A percentile compares a stretch with the other conserved stretches of the same genome.
These are phyloP conservation scores for Petasospora fabianii DNA, from an alignment of 1,139 yeast species.

Conservation along the genomic window DNA sequence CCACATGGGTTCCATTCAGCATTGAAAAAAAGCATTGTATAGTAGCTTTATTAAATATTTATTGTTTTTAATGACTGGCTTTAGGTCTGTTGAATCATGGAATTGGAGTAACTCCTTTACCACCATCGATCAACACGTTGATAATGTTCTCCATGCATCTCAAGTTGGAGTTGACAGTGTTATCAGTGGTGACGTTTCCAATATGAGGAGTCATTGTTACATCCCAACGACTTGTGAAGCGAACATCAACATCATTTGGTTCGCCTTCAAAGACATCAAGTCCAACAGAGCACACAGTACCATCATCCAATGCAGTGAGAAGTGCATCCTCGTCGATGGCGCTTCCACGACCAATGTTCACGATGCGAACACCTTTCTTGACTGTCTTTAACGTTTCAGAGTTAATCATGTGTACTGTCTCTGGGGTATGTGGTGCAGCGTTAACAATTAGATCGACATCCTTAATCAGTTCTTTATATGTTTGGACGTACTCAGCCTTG, in stretches of 20 bases:
- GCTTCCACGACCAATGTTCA: conserved; percentile 79
- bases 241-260: conserved; percentile 50
- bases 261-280: conserved; percentile 77
- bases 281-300: conserved; percentile 73
- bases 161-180: conserved; percentile 19
- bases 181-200: conserved; percentile 37
- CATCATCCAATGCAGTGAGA: conserved; percentile 60
- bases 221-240: conserved; percentile 55
- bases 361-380: conserved; percentile 59
- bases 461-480: conserved; percentile 37
- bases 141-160: conserved; percentile 24
- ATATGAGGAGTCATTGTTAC: conserved; percentile 75
- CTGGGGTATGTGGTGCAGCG: conserved; percentile 63
- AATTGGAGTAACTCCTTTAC: conserved; percentile 20
- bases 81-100: conserved; percentile 3
- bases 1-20: too few relatives aligned
- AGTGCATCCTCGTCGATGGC: conserved; percentile 73
- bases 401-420: conserved; percentile 56
- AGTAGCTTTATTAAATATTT: too few relatives aligned
- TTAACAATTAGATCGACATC: conserved; percentile 57
- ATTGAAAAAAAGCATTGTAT: too few relatives aligned
- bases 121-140: conserved; percentile 22
- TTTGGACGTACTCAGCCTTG: conserved; percentile 41
- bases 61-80: too few relatives aligned
- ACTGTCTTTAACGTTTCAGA: conserved; percentile 40